Evolutionary conservation across 192 early-diverging fungal genomes (phyloP).

Genomic region (Linnemannia hyalina): DNA sequence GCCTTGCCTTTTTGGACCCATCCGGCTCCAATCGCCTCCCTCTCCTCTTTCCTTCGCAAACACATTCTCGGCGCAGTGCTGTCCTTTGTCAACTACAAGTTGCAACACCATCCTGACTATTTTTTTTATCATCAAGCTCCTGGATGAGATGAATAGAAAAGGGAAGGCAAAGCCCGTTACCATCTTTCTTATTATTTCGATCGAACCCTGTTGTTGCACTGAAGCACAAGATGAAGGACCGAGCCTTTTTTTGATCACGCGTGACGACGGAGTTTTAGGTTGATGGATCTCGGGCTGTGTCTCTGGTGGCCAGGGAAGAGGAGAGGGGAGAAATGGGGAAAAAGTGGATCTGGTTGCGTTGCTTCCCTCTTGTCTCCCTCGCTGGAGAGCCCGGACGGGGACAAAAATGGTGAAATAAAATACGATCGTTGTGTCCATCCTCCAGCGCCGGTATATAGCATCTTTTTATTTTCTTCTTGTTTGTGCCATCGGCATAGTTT

Average conservation of each 20-base stretch:
- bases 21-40: neutral
- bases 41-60: neutral
- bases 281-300: neutral
- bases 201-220: neutral
- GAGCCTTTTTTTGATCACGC: neutral
- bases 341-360: neutral
- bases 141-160: neutral
- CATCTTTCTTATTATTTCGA: neutral
- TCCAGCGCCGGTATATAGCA: neutral
- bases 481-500: too few relatives aligned
- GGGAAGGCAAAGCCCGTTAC: neutral
- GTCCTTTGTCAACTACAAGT: neutral
- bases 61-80: neutral
- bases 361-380: neutral
- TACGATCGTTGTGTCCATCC: neutral
- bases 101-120: neutral
- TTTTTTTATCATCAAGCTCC: neutral
- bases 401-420: neutral
- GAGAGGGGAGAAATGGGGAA: neutral
- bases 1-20: neutral
- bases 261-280: slow-evolving; percentile 3
- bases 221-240: neutral
- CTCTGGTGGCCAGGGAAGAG: neutral
- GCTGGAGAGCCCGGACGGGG: neutral
- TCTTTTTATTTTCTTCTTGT: too few relatives aligned